Base-by-base conservation (phyloP, 352 stramenopile genomes). In the Phytophthora idaei region DNA sequence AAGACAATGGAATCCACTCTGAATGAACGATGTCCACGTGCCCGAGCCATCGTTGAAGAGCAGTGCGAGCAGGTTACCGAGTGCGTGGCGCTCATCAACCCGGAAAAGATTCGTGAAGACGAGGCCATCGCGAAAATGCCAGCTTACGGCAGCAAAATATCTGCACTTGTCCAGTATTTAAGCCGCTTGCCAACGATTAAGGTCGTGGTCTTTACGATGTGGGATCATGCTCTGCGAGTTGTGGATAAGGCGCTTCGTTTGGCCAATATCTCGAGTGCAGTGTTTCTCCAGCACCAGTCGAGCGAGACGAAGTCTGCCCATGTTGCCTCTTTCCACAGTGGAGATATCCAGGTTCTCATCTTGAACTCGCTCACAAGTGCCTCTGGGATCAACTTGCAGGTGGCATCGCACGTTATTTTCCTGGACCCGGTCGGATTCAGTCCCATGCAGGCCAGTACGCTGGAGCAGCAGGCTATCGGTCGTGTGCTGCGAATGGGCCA, bases 191-290 rank as follows among this genome's bases (percentile, higher is more conserved):
- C 68, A n/a, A 79, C 57, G 12, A 76, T 81, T 42, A 87, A 93
- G 53, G 85, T 90, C 14, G 88, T 96, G 45, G 67, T 96, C 41
- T 96, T 96, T 64, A 92, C 83, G 15, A 93, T 93, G 80, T 96
- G 86, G 86, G 58, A 83, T 65, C 78, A 71, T 41, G 85, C 78
- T 6, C 62, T 96, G 34, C 71, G 74, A 14, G 74, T 93, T 44
- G 67, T 95, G 14, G 72, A 91, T 47, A 77, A 74, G 21, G 88
- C 81, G 25, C 73, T 96, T 56, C 71, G 71, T 48, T 61, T 78
- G 3, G 77, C 74, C 48, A 76, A 75, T 39, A 81, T 96, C 42
- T 78, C 78, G 36, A 87, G 78, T 53, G 83, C 77, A 17, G 84
- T 89, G 50, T 92, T 92, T 65, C 61, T 90, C n/a, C 73, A 87